Evolutionary conservation across 2,329 filamentous ascomycete genomes (phyloP).

Genomic region (Aspergillus versicolor): DNA sequence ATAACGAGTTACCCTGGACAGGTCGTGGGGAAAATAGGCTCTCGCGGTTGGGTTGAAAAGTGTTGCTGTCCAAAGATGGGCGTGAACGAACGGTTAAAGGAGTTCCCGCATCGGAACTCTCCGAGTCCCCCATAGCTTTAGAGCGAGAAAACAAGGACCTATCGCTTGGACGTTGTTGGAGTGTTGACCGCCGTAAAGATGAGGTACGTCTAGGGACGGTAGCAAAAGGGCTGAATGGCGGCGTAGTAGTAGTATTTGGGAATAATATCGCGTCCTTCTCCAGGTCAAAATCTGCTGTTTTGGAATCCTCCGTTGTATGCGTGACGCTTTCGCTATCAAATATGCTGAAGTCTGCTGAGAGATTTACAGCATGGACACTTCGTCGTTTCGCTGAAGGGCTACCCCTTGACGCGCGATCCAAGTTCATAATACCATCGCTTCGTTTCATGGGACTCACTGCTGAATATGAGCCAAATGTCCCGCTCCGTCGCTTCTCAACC

Average conservation of each 20-base stretch:
- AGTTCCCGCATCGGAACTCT: constrained; percentile 55
- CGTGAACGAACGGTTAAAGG: constrained; percentile 65
- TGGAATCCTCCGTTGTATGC: constrained; percentile 25
- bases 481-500: constrained; percentile 51
- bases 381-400: constrained; percentile 90
- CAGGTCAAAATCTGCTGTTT: constrained; percentile 27
- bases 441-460: constrained; percentile 84
- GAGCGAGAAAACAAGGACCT: constrained; percentile 55
- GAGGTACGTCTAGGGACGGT: constrained; percentile 68
- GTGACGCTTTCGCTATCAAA: constrained; percentile 58
- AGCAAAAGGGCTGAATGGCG: constrained; percentile 45
- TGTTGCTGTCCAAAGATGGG: constrained; percentile 75
- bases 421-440: constrained; percentile 83
- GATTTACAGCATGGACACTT: constrained; percentile 74
- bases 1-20: constrained; percentile 51
- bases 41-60: constrained; percentile 62
- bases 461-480: constrained; percentile 50
- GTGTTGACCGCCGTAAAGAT: constrained; percentile 79
- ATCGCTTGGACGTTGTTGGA: constrained; percentile 78
- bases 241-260: constrained; percentile 35
- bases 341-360: constrained; percentile 67
- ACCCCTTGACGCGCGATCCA: constrained; percentile 73
- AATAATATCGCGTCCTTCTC: constrained; percentile 28
- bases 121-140: constrained; percentile 39
- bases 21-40: constrained; percentile 64